phyloP scores from a whole-genome alignment of 176 grass and related monocot genomes.

The Luzula sylvatica region DNA sequence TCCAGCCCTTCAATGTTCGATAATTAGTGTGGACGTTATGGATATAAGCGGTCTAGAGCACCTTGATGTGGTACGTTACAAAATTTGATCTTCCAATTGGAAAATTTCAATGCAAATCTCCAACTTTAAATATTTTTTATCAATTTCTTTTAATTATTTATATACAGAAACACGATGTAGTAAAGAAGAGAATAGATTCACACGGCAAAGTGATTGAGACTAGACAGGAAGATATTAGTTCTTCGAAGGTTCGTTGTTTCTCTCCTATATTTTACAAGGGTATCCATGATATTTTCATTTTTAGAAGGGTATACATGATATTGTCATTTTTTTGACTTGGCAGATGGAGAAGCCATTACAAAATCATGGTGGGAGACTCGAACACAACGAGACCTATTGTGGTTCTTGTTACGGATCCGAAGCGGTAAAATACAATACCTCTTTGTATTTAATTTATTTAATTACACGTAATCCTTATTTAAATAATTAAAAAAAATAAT shows the following conservation, averaged over 20 bases:
- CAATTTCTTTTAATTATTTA: slow-evolving; percentile 16
- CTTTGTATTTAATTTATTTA: slow-evolving; percentile 1
- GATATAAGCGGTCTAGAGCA: slow-evolving; percentile 94
- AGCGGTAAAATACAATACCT: slow-evolving; percentile 38
- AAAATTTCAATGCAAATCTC: too few relatives aligned
- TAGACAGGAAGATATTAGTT: slow-evolving; percentile 84
- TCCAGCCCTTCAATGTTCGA: slow-evolving; percentile 90
- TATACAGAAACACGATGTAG: slow-evolving; percentile 82
- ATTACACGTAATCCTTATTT: background rate
- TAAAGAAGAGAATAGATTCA: slow-evolving; percentile 81
- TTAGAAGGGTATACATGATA: background rate
- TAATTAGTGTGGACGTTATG: slow-evolving; percentile 90
- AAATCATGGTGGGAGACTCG: slow-evolving; percentile 88
- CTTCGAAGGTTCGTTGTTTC: slow-evolving; percentile 51
- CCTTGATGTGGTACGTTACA: slow-evolving; percentile 88
- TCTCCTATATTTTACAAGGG: too few relatives aligned
- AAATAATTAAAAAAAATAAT: background rate
- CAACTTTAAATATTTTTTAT: background rate
- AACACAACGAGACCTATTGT: slow-evolving; percentile 98
- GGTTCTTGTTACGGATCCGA: slow-evolving; percentile 96
- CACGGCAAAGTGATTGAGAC: slow-evolving; percentile 75
- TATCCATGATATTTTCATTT: slow-evolving; percentile 5
- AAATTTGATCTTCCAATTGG: background rate
- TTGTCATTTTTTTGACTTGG: slow-evolving; percentile 16
- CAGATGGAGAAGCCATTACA: slow-evolving; percentile 91